A percentile compares a stretch with the other conserved stretches of the same genome.
Evolutionary conservation across 495 filamentous ascomycete genomes (phyloP).

Genomic region (Podospora pseudopauciseta): DNA sequence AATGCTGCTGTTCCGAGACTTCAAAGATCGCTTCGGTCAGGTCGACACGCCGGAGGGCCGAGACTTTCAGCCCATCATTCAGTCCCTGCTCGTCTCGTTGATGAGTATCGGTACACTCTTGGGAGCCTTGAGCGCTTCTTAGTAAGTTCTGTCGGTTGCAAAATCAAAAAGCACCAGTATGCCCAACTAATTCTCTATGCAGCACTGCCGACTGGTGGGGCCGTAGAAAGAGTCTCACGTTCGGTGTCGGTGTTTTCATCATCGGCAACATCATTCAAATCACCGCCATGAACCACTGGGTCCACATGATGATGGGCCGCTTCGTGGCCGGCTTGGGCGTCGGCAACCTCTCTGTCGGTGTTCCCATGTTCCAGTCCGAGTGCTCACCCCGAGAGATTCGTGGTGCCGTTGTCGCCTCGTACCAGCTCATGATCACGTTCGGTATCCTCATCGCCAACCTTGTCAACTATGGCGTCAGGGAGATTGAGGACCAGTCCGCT

Average conservation of each 20-base stretch:
- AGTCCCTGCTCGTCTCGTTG: slow-evolving; percentile 43
- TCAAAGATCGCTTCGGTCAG: slow-evolving; percentile 44
- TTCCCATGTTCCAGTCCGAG: slow-evolving; percentile 61
- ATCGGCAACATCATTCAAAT: slow-evolving; percentile 55
- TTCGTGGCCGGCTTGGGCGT: slow-evolving; percentile 62
- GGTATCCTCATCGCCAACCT: slow-evolving; percentile 72
- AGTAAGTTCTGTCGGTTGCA: slow-evolving; percentile 15
- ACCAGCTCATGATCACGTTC: slow-evolving; percentile 75
- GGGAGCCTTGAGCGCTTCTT: slow-evolving; percentile 37
- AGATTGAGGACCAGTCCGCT: slow-evolving; percentile 40
- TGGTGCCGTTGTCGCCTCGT: slow-evolving; percentile 56
- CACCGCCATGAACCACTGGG: slow-evolving; percentile 46
- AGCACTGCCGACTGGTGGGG: slow-evolving; percentile 39
- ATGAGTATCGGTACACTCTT: slow-evolving; percentile 45
- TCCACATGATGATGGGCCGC: slow-evolving; percentile 49
- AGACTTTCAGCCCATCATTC: slow-evolving; percentile 33
- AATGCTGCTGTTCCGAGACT: slow-evolving; percentile 59
- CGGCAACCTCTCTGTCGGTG: slow-evolving; percentile 59
- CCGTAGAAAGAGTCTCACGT: slow-evolving; percentile 36
- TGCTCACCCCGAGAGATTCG: slow-evolving; percentile 55
- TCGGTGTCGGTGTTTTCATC: slow-evolving; percentile 38
- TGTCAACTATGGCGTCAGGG: slow-evolving; percentile 58
- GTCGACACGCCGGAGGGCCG: slow-evolving; percentile 23
- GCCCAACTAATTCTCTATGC: not conserved
- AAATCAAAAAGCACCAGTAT: not conserved